Evolutionary conservation across 31 red algal genomes (phyloP), one percentile per base, ranked within the genome.

Genomic region (Asparagopsis taxiformis): DNA sequence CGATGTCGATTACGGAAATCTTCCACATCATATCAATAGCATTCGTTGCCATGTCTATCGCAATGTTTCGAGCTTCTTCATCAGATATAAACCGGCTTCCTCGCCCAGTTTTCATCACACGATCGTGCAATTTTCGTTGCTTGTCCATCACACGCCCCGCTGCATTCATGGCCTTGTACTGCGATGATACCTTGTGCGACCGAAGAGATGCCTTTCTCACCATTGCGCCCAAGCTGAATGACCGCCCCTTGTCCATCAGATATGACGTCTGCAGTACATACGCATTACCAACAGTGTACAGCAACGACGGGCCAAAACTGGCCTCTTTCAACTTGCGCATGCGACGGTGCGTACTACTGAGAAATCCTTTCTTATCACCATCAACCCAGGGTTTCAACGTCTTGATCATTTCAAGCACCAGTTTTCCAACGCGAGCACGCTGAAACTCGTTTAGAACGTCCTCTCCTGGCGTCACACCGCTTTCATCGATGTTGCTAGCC

Each of bases 21-120:
- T 92, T 83, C 88, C 88, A 92, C 75, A 92, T 77, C 74, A 92
- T 75, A 51, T 92, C 88, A 34, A 92, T 78, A 23, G 76, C 86
- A 62, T 81, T 90, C 50, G 73, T 68, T 16, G 75, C 70, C 86
- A 90, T 90, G 66, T 77, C 72, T 20, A 68, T 54, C 10, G 75
- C 86, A 73, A 90, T 90, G 51, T 51, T 58, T 44, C 70, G 66
- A 29, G 76, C 86, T 60, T 90, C 86, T 0, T 79, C 68, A 20
- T 79, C 70, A n/a, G 86, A 81, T 51, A 90, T 80, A 49, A 57
- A 79, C 7, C 76, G 65, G 6, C 74, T 41, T 0, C 66, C 72
- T 20, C 68, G 24, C 9, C 70, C 65, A 64, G 74, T 56, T 41
- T 76, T 66, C 86, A 80, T 80, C 1, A 80, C 75, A 3, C 76